These are phyloP conservation scores for Penicillium subrubescens DNA, from an alignment of 495 filamentous ascomycete species.

Conservation along the genomic window DNA sequence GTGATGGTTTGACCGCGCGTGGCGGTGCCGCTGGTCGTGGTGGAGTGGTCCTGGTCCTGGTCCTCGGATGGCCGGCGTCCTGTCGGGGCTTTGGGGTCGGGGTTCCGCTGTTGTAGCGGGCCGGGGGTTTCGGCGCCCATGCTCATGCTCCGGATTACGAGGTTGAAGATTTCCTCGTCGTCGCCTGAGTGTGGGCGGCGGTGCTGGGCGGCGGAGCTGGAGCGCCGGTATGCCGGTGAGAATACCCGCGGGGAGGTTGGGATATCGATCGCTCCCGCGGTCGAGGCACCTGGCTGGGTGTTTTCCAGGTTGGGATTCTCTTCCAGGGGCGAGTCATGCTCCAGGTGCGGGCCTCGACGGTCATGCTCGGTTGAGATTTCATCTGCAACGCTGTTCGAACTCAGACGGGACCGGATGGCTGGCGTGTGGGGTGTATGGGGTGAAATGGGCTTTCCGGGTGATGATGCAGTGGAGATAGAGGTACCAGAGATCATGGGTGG, in stretches of 20 bases:
- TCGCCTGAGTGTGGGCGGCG: constrained; percentile 56
- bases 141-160: constrained; percentile 75
- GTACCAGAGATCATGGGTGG: constrained; percentile 82
- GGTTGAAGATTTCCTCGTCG: constrained; percentile 60
- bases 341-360: constrained; percentile 30
- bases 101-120: constrained; percentile 43
- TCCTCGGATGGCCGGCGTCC: constrained; percentile 30
- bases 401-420: constrained; percentile 87
- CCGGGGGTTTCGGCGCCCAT: constrained; percentile 58
- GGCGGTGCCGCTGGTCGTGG: constrained; percentile 33
- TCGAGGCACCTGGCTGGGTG: constrained; percentile 47
- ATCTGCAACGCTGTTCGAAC: constrained; percentile 82
- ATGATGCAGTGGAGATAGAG: constrained; percentile 82
- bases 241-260: constrained; percentile 72
- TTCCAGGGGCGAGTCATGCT: constrained; percentile 40
- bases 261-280: constrained; percentile 76
- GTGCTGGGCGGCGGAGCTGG: constrained; percentile 79
- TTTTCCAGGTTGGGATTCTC: constrained; percentile 40
- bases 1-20: constrained; percentile 34
- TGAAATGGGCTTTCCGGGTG: constrained; percentile 87
- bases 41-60: constrained; percentile 1
- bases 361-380: constrained; percentile 50
- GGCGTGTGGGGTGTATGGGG: constrained; percentile 95
- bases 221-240: constrained; percentile 62
- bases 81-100: constrained; percentile 25